Conservation (phyloP, 352 stramenopile genomes). For the Phytophthora sansomeana region DNA sequence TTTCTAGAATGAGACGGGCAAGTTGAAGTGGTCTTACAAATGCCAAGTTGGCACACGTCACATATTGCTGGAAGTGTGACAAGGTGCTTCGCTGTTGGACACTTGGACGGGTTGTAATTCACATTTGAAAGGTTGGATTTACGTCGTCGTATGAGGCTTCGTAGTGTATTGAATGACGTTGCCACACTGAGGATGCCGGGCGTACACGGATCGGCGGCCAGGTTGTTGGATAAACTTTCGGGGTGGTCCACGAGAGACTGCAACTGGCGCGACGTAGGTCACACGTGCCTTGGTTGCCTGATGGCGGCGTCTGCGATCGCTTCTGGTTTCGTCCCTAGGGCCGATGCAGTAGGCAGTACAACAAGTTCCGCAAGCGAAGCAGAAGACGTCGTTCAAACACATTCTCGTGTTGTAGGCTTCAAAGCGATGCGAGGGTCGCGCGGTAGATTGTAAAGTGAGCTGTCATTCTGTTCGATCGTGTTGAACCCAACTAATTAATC, state of each 20-base stretch:
- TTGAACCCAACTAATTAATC: neutral
- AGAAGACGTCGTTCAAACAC: conserved; percentile 30
- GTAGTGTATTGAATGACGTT: conserved; percentile 6
- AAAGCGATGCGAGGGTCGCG: neutral
- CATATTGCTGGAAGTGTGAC: too few relatives aligned
- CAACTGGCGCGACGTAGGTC: conserved; percentile 32
- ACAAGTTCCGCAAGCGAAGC: conserved; percentile 29
- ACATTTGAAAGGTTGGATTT: too few relatives aligned
- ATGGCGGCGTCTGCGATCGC: conserved; percentile 10
- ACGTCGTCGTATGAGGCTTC: too few relatives aligned
- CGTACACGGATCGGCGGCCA: conserved; percentile 20
- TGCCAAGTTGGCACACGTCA: conserved; percentile 30
- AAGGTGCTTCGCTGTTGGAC: too few relatives aligned
- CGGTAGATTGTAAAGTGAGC: conserved; percentile 22
- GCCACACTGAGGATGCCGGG: conserved; percentile 18
- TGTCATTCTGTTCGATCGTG: neutral
- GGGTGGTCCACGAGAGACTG: conserved; percentile 23
- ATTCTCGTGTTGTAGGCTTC: conserved; percentile 1
- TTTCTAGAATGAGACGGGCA: conserved; percentile 25
- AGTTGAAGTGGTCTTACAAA: conserved; percentile 27
- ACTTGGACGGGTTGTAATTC: too few relatives aligned
- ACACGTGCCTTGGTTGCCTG: conserved; percentile 19
- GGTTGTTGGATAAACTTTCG: conserved; percentile 20
- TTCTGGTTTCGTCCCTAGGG: conserved; percentile 14
- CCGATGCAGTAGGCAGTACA: conserved; percentile 32